Percentiles rank a stretch among this genome's conserved stretches.
Conservation (phyloP, 495 filamentous ascomycete genomes). For the Neurospora pannonica region DNA sequence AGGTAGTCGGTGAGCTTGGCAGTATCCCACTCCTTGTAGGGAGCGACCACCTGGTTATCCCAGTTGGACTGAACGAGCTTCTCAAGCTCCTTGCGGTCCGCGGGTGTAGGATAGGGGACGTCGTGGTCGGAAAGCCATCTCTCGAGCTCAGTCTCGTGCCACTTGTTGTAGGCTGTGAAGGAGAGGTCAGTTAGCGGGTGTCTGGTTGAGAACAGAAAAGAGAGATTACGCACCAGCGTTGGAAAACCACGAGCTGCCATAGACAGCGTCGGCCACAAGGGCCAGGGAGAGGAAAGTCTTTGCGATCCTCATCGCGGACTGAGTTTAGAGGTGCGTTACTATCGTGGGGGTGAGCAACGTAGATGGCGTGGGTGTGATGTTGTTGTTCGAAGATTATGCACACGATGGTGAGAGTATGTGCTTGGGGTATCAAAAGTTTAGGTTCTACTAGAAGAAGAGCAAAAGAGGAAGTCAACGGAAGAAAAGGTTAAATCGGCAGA, state of each 20-base stretch:
- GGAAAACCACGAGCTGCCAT: conserved; percentile 70
- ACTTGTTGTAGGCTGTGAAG: conserved; percentile 83
- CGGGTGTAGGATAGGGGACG: conserved; percentile 72
- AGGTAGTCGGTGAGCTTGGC: conserved; percentile 57
- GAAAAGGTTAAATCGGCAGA: background rate
- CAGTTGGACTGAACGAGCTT: conserved; percentile 82
- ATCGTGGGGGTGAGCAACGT: background rate
- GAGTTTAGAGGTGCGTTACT: conserved; percentile 1
- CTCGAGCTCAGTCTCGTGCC: conserved; percentile 96
- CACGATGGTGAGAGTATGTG: background rate
- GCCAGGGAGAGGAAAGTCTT: conserved; percentile 58
- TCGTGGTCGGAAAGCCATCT: conserved; percentile 93
- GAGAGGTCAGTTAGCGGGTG: background rate
- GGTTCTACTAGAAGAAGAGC: background rate
- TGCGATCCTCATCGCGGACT: conserved; percentile 62
- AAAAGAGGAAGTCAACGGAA: background rate
- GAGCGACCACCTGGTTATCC: conserved; percentile 54
- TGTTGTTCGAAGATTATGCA: background rate
- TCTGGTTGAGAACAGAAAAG: background rate
- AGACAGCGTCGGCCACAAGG: conserved; percentile 57
- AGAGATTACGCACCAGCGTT: conserved; percentile 58
- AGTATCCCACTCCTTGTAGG: conserved; percentile 65
- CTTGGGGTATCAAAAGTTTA: conserved; percentile 1
- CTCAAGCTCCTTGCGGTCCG: conserved; percentile 81
- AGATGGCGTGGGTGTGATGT: conserved; percentile 5